Evolutionary conservation across 306 rosid species (phyloP).

Genomic region (Cicer yamashitae): DNA sequence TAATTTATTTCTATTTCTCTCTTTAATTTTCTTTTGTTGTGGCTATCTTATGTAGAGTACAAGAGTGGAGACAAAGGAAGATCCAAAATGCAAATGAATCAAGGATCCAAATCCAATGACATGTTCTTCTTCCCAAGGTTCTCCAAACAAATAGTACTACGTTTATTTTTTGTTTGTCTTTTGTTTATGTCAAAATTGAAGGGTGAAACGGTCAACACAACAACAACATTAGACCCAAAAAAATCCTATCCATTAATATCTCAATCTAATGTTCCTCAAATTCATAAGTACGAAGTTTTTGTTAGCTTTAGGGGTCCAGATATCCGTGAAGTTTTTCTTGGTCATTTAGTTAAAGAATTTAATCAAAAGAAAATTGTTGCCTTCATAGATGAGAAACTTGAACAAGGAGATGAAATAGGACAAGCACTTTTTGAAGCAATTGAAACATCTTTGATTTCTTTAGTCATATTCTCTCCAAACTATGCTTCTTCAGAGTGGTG

Average conservation of each 20-base stretch:
- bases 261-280: neutral
- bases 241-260: neutral
- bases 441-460: constrained; percentile 16
- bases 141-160: no score
- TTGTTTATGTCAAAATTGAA: neutral
- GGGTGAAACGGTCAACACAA: neutral
- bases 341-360: constrained; percentile 30
- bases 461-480: constrained; percentile 27
- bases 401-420: neutral
- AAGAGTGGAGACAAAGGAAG: neutral
- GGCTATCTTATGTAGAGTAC: neutral
- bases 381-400: neutral
- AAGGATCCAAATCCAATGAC: no score
- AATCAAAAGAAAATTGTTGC: neutral
- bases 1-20: neutral
- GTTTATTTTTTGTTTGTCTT: neutral
- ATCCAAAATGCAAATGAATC: neutral
- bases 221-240: no score
- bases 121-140: no score
- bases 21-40: neutral
- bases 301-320: constrained; percentile 40
- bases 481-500: constrained; percentile 41
- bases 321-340: constrained; percentile 8
- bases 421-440: constrained; percentile 23
- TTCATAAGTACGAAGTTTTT: constrained; percentile 22